Evolutionary conservation across 2,329 filamentous ascomycete genomes (phyloP).

Genomic region (Paramyrothecium roridum): DNA sequence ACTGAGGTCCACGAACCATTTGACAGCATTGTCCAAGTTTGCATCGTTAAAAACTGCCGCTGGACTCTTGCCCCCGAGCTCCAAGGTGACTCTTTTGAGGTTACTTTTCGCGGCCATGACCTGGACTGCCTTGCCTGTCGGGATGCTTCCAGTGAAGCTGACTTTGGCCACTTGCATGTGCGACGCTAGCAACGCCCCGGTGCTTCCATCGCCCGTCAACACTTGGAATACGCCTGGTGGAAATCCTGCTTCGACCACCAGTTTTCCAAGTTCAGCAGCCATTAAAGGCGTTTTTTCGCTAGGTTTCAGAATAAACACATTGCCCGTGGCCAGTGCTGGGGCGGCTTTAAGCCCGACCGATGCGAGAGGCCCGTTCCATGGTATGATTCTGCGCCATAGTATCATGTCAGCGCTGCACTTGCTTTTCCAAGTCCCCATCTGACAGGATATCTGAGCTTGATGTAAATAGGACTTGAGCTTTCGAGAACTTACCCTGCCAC

Average conservation of each 20-base stretch:
- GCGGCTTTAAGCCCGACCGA: slow-evolving; percentile 42
- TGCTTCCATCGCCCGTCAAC: slow-evolving; percentile 64
- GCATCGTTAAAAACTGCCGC: slow-evolving; percentile 62
- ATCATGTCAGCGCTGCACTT: too few species aligned
- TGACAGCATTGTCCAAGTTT: slow-evolving; percentile 61
- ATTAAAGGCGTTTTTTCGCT: slow-evolving; percentile 50
- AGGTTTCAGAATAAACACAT: slow-evolving; percentile 48
- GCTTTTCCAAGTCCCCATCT: too few species aligned
- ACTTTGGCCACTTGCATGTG: slow-evolving; percentile 70
- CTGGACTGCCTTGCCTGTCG: slow-evolving; percentile 69
- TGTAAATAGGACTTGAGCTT: too few species aligned
- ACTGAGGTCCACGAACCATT: slow-evolving; percentile 40
- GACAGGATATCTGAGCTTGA: too few species aligned
- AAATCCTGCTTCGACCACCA: slow-evolving; percentile 71
- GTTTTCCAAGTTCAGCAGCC: slow-evolving; percentile 41
- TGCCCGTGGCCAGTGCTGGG: slow-evolving; percentile 44
- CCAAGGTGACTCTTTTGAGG: slow-evolving; percentile 60
- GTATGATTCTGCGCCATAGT: slow-evolving; percentile 33
- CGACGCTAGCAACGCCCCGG: slow-evolving; percentile 61
- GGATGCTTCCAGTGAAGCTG: slow-evolving; percentile 71
- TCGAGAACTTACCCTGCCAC: slow-evolving; percentile 7
- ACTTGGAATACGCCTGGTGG: slow-evolving; percentile 73
- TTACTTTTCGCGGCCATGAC: slow-evolving; percentile 62
- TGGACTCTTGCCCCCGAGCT: slow-evolving; percentile 64
- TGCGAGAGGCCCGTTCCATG: slow-evolving; percentile 49